Percentiles rank a stretch among this genome's conserved stretches.
These are phyloP conservation scores for Aphanomyces cochlioides DNA, from an alignment of 352 stramenopile genomes.

Conservation along the genomic window DNA sequence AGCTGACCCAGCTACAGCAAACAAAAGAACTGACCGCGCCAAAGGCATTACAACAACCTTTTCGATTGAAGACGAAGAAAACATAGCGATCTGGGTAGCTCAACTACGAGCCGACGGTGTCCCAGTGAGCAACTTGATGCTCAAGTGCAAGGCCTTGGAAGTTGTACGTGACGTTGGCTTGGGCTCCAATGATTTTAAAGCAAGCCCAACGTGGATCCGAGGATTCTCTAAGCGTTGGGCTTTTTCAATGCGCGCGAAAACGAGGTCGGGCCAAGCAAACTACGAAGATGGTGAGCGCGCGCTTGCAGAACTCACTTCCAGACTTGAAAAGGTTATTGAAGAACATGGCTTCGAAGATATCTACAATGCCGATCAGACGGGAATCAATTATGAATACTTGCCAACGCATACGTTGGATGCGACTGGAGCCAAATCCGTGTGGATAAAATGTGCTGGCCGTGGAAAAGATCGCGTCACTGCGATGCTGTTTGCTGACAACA, in stretches of 20 bases:
- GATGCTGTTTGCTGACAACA: slow-evolving; percentile 35
- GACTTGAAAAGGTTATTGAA: neutral
- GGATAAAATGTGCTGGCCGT: slow-evolving; percentile 31
- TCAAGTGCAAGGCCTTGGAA: neutral
- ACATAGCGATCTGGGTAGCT: neutral
- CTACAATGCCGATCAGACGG: slow-evolving; percentile 38
- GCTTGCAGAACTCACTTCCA: neutral
- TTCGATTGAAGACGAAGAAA: neutral
- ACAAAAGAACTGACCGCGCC: neutral
- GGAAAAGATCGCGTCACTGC: slow-evolving; percentile 34
- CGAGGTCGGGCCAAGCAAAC: slow-evolving; percentile 26
- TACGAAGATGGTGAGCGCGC: slow-evolving; percentile 3
- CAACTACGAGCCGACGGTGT: neutral
- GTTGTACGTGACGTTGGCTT: neutral
- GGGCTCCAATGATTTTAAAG: neutral
- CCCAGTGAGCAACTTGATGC: neutral
- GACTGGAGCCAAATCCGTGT: slow-evolving; percentile 33
- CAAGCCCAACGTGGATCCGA: neutral
- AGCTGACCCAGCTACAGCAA: neutral
- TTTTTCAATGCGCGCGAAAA: slow-evolving; percentile 26
- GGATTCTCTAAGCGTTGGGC: neutral
- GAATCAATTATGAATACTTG: slow-evolving; percentile 38
- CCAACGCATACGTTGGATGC: slow-evolving; percentile 33
- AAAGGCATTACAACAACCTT: neutral
- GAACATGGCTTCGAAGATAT: neutral